These are phyloP conservation scores for Aspergillus aculeatus DNA, from an alignment of 2,329 filamentous ascomycete species.

Conservation along the genomic window DNA sequence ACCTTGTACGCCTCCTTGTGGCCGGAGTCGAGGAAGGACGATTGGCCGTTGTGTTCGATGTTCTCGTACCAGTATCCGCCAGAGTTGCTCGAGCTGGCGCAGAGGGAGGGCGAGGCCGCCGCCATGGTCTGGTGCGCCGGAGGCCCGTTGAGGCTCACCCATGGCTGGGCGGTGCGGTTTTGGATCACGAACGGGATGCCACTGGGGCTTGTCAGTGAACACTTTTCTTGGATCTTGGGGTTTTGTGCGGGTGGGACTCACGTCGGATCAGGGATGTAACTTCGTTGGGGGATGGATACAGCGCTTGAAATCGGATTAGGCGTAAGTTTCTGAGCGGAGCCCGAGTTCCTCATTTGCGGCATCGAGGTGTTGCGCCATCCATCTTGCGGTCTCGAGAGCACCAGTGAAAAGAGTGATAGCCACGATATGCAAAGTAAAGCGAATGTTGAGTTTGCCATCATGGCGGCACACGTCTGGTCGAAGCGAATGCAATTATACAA, in stretches of 20 bases:
- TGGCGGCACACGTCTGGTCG: background rate
- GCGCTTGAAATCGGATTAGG: background rate
- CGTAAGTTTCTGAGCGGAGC: background rate
- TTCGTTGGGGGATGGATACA: background rate
- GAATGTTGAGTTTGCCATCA: background rate
- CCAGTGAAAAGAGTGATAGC: background rate
- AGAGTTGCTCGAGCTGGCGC: constrained; percentile 7
- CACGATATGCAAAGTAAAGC: background rate
- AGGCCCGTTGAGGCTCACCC: constrained; percentile 12
- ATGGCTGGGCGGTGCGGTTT: constrained; percentile 20
- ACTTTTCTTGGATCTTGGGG: no score
- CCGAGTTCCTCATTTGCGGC: background rate
- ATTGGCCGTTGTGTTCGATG: constrained; percentile 30
- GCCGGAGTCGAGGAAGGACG: constrained; percentile 24
- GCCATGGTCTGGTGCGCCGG: constrained; percentile 9
- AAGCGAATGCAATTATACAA: background rate
- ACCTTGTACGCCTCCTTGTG: constrained; percentile 33
- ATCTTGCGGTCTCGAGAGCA: background rate
- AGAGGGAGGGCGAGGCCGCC: background rate
- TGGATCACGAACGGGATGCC: constrained; percentile 22
- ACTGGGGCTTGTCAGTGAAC: constrained; percentile 6
- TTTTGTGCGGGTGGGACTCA: background rate
- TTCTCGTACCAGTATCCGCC: constrained; percentile 30
- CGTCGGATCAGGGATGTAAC: background rate
- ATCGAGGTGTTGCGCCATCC: background rate